A percentile compares a stretch with the other conserved stretches of the same genome.
These are phyloP conservation scores for Incumbomyces lentus DNA, from an alignment of 2,329 filamentous ascomycete genomes.

Conservation along the genomic window DNA sequence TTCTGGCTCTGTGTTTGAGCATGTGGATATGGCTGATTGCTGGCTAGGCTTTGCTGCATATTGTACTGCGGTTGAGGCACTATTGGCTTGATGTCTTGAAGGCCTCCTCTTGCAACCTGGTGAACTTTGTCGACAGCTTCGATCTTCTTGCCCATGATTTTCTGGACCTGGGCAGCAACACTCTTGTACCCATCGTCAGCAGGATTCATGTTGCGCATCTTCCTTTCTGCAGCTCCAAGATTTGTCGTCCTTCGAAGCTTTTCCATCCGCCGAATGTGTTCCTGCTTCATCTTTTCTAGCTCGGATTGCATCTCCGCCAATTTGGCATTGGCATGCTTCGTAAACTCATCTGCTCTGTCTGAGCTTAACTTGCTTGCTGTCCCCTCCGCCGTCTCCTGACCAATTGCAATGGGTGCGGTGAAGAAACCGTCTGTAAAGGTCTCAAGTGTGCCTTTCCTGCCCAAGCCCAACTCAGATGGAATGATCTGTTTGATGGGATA, in stretches of 20 bases:
- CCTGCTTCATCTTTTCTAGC: constrained; percentile 71
- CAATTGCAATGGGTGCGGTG: constrained; percentile 42
- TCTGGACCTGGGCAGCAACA: constrained; percentile 65
- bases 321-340: constrained; percentile 62
- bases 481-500: constrained; percentile 77
- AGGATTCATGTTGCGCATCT: constrained; percentile 56
- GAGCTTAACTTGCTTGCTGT: constrained; percentile 55
- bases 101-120: constrained; percentile 68
- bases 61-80: constrained; percentile 1
- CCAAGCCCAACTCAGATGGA: constrained; percentile 77
- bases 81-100: constrained; percentile 42
- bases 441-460: constrained; percentile 71
- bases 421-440: constrained; percentile 77
- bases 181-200: constrained; percentile 49
- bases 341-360: constrained; percentile 74
- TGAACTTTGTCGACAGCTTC: constrained; percentile 54
- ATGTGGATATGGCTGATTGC: constrained; percentile 21
- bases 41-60: neutral
- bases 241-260: constrained; percentile 61
- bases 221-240: constrained; percentile 64
- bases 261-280: constrained; percentile 65
- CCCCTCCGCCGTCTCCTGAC: constrained; percentile 24
- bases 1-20: constrained; percentile 34
- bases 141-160: constrained; percentile 56
- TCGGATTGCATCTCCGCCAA: constrained; percentile 66